Conservation (phyloP, 352 stramenopile species). For the Globisporangium yorkense region DNA sequence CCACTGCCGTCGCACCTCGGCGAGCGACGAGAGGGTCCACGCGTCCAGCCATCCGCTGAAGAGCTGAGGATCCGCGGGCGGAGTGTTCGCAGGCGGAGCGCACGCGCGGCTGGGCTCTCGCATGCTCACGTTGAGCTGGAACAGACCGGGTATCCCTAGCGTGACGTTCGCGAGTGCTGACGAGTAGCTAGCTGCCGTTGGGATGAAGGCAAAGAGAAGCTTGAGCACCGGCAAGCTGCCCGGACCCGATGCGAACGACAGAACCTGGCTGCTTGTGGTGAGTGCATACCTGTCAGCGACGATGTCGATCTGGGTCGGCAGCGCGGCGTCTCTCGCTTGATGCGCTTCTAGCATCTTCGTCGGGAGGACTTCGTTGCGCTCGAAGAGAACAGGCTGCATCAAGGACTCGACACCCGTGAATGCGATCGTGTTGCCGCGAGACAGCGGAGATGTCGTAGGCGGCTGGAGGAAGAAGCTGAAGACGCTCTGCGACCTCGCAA, state of each 20-base stretch:
- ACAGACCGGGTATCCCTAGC: constrained; percentile 23
- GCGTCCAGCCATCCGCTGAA: constrained; percentile 47
- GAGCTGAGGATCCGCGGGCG: constrained; percentile 20
- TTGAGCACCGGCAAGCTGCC: constrained; percentile 27
- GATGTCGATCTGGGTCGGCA: constrained; percentile 19
- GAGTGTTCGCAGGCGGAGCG: constrained; percentile 6
- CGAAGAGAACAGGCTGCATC: constrained; percentile 18
- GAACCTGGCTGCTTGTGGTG: constrained; percentile 16
- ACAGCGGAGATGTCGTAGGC: background rate
- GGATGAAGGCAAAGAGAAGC: constrained; percentile 16
- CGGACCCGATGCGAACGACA: constrained; percentile 17
- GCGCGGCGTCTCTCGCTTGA: constrained; percentile 17
- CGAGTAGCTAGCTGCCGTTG: constrained; percentile 9
- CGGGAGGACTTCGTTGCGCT: constrained; percentile 12
- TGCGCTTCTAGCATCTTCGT: constrained; percentile 23
- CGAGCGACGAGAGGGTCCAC: constrained; percentile 34
- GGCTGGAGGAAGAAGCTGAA: constrained; percentile 29
- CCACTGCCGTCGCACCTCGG: constrained; percentile 25
- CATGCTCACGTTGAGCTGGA: constrained; percentile 21
- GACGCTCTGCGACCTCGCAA: constrained; percentile 16
- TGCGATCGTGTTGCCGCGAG: constrained; percentile 2
- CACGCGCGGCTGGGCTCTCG: constrained; percentile 32
- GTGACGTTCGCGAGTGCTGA: constrained; percentile 8
- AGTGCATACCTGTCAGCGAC: constrained; percentile 19
- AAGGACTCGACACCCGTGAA: constrained; percentile 9